phyloP scores from a whole-genome alignment of 257 asterid genomes.

The Fraxinus quadrangulata region DNA sequence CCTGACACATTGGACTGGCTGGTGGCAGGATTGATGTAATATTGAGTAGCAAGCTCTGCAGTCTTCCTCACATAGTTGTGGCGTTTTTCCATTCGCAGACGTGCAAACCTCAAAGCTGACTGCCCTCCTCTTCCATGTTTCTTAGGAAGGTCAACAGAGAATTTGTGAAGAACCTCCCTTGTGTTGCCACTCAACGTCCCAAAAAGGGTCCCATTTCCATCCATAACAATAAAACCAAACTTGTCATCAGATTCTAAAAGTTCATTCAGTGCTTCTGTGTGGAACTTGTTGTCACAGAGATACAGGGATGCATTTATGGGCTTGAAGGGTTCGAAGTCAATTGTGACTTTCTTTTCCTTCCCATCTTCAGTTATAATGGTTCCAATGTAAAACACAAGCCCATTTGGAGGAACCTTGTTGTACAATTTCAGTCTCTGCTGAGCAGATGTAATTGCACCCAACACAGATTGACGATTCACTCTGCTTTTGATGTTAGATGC shows the following conservation, averaged over 20 bases:
- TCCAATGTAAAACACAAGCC: conserved; percentile 25
- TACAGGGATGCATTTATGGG: conserved; percentile 29
- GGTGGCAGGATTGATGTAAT: conserved; percentile 26
- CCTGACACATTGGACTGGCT: conserved; percentile 30
- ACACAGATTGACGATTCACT: conserved; percentile 30
- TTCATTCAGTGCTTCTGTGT: conserved; percentile 26
- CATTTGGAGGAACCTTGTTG: conserved; percentile 27
- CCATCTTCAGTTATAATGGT: conserved; percentile 30
- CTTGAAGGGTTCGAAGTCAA: conserved; percentile 26
- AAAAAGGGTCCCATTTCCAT: conserved; percentile 31
- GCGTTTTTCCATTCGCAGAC: conserved; percentile 30
- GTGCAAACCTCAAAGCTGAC: conserved; percentile 30
- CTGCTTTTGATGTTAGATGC: conserved; percentile 30
- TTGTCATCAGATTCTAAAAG: conserved; percentile 31
- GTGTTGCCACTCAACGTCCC: conserved; percentile 28
- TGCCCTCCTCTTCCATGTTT: conserved; percentile 33
- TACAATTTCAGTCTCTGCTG: conserved; percentile 29
- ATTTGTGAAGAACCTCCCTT: conserved; percentile 27
- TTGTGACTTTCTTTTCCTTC: conserved; percentile 28
- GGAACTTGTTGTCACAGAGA: conserved; percentile 30
- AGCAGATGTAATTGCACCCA: conserved; percentile 32
- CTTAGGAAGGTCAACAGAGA: conserved; percentile 26
- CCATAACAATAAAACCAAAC: conserved; percentile 30
- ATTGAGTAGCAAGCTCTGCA: conserved; percentile 29
- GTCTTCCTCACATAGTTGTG: conserved; percentile 28